Conservation (phyloP, 78 protist species). For the Dictyostelium citrinum region DNA sequence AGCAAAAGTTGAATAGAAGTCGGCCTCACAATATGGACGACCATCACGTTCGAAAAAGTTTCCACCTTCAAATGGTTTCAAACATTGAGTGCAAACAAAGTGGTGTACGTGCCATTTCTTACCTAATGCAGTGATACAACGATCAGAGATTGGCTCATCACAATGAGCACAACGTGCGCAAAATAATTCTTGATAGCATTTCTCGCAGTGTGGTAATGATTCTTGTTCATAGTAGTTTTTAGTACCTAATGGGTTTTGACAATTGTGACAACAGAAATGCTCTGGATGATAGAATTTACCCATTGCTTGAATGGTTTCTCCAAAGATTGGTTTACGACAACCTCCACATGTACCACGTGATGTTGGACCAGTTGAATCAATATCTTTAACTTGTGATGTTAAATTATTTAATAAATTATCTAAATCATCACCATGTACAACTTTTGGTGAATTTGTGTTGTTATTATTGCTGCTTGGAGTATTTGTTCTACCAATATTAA, state of each 20-base stretch:
- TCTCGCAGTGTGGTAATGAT: slow-evolving; percentile 73
- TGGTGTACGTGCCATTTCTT: slow-evolving; percentile 82
- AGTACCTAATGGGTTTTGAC: slow-evolving; percentile 81
- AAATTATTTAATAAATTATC: slow-evolving; percentile 71
- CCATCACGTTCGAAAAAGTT: slow-evolving; percentile 83
- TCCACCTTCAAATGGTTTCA: slow-evolving; percentile 81
- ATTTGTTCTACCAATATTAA: background rate
- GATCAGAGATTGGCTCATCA: slow-evolving; percentile 82
- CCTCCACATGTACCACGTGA: slow-evolving; percentile 65
- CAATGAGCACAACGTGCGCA: slow-evolving; percentile 84
- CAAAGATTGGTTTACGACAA: slow-evolving; percentile 80
- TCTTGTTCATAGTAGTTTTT: slow-evolving; percentile 71
- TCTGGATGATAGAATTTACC: slow-evolving; percentile 82
- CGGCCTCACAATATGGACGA: slow-evolving; percentile 82
- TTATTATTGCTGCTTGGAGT: background rate
- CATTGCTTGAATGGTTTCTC: slow-evolving; percentile 84
- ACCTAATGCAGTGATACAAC: slow-evolving; percentile 82
- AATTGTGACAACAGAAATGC: slow-evolving; percentile 72
- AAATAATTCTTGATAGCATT: slow-evolving; percentile 76
- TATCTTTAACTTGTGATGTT: slow-evolving; percentile 57
- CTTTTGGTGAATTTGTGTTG: background rate
- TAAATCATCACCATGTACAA: slow-evolving; percentile 68
- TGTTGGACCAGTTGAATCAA: slow-evolving; percentile 65
- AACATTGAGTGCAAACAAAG: slow-evolving; percentile 81
- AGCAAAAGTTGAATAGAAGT: slow-evolving; percentile 71